A percentile compares a stretch with the other conserved stretches of the same genome.
These are phyloP conservation scores for Alternaria sp. DNA, from an alignment of 2,329 filamentous ascomycete genomes.

Conservation along the genomic window DNA sequence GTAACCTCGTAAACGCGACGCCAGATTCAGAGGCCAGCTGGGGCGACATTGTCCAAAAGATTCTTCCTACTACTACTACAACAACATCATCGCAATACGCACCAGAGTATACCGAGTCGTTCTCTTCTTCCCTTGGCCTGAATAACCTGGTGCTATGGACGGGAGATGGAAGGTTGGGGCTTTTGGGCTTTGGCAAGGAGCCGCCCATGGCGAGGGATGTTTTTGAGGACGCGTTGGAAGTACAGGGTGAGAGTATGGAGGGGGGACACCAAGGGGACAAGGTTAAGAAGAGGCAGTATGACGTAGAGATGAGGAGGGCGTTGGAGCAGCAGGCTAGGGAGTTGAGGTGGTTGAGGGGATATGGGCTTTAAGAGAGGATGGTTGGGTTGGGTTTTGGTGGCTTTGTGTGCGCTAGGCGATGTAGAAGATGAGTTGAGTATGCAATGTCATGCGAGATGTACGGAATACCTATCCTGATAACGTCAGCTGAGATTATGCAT, in stretches of 20 bases:
- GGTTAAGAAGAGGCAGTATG: conserved; percentile 69
- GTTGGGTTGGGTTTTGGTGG: too few relatives aligned
- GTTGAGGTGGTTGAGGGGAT: conserved; percentile 73
- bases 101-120: conserved; percentile 7
- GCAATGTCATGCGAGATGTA: too few relatives aligned
- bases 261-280: conserved; percentile 34
- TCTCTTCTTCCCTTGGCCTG: conserved; percentile 30
- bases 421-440: too few relatives aligned
- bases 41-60: conserved; percentile 78
- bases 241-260: conserved; percentile 43
- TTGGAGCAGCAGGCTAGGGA: conserved; percentile 82
- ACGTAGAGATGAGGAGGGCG: conserved; percentile 75
- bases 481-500: too few relatives aligned
- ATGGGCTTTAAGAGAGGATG: conserved; percentile 61
- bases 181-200: conserved; percentile 62
- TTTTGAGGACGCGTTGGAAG: conserved; percentile 46
- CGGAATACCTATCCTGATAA: too few relatives aligned
- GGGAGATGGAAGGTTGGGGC: conserved; percentile 77
- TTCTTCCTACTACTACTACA: conserved; percentile 63
- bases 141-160: conserved; percentile 88
- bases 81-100: conserved; percentile 37
- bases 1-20: conserved; percentile 3
- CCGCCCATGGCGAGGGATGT: conserved; percentile 39
- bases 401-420: too few relatives aligned
- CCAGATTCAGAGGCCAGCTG: conserved; percentile 2